Conservation (phyloP, 257 asterid genomes). For the Solanum verrucosum region DNA sequence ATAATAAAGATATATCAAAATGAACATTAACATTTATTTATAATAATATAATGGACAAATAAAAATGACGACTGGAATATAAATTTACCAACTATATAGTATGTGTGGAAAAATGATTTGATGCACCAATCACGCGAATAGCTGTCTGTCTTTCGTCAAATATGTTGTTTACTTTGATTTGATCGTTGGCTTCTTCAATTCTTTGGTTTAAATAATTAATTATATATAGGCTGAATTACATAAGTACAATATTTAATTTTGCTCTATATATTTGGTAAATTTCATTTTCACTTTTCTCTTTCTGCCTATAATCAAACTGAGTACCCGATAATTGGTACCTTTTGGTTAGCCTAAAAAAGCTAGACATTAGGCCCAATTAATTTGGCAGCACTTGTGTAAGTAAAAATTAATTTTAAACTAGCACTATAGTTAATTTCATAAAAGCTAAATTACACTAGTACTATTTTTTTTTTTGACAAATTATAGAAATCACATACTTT, state of each 20-base stretch:
- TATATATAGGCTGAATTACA: neutral
- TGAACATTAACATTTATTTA: fast-evolving
- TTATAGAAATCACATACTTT: too few species aligned
- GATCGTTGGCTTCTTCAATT: neutral
- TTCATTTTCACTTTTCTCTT: neutral
- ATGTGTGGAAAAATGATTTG: neutral
- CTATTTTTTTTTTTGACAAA: neutral
- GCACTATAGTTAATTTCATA: neutral
- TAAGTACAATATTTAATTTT: neutral
- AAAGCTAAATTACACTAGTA: neutral
- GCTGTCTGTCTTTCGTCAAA: neutral
- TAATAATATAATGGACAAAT: too few species aligned
- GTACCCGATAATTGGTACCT: neutral
- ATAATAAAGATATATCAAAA: neutral
- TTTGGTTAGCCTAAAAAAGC: neutral
- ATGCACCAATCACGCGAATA: constrained; percentile 2
- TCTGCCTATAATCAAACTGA: neutral
- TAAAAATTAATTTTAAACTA: neutral
- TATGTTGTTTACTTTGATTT: neutral
- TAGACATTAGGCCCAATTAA: neutral
- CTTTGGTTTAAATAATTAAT: neutral
- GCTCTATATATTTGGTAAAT: neutral
- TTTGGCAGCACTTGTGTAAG: neutral
- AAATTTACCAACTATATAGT: neutral
- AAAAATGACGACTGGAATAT: neutral